These are phyloP conservation scores for Apiospora phragmitis DNA, from an alignment of 2,329 filamentous ascomycete genomes.

Conservation along the genomic window DNA sequence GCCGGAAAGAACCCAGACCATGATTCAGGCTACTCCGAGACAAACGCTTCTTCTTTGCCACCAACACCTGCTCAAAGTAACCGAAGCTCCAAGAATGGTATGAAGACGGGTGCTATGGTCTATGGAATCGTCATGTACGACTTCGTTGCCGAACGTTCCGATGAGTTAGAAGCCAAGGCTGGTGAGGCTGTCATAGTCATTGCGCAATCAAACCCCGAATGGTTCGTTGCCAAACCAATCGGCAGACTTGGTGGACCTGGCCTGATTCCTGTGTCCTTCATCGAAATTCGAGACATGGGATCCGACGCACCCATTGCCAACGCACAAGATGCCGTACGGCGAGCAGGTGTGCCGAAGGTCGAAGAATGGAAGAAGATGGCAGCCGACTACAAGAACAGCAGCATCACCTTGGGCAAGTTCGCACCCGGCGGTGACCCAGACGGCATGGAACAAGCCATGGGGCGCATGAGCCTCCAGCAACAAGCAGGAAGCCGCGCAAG, in stretches of 20 bases:
- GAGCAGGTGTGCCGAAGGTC: constrained; percentile 88
- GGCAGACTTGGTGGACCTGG: constrained; percentile 93
- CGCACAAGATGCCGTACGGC: constrained; percentile 79
- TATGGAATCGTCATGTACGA: constrained; percentile 98
- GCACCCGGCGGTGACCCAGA: constrained; percentile 57
- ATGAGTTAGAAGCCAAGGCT: constrained; percentile 92
- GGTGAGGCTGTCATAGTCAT: constrained; percentile 98
- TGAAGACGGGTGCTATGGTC: constrained; percentile 76
- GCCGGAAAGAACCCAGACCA: constrained; percentile 68
- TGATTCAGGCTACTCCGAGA: constrained; percentile 86
- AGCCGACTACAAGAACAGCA: constrained; percentile 98
- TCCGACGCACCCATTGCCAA: constrained; percentile 81
- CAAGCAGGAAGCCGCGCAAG: constrained; percentile 45
- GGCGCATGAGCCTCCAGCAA: constrained; percentile 74
- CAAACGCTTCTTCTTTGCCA: constrained; percentile 30
- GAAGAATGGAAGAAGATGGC: constrained; percentile 99
- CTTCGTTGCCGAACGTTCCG: constrained; percentile 91
- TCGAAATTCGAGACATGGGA: constrained; percentile 93
- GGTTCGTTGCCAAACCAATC: constrained; percentile 99
- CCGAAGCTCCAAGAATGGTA: constrained; percentile 51
- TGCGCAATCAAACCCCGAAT: constrained; percentile 96
- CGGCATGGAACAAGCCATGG: constrained; percentile 67
- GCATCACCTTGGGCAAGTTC: constrained; percentile 92
- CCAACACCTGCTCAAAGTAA: constrained; percentile 39
- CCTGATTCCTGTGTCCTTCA: constrained; percentile 92